phyloP scores from a whole-genome alignment of 1,139 yeast species.

The Meyerozyma guilliermondii region DNA sequence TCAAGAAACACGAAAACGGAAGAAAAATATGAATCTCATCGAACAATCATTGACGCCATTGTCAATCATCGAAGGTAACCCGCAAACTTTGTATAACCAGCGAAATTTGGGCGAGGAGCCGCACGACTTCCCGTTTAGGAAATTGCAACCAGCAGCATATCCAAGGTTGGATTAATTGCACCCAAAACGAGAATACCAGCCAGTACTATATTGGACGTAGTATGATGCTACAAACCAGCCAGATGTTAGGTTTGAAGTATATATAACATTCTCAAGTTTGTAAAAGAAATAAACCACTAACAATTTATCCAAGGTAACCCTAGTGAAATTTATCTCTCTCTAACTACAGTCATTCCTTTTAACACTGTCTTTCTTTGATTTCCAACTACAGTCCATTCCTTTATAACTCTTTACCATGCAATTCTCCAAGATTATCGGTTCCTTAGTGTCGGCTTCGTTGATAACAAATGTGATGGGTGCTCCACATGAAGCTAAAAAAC shows the following conservation, averaged over 20 bases:
- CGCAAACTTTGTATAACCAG: background rate
- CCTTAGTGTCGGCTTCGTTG: conserved; percentile 19
- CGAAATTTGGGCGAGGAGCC: background rate
- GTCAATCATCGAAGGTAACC: too few species aligned
- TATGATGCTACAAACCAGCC: conserved; percentile 3
- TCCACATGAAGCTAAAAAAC: conserved; percentile 16
- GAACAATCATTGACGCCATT: too few species aligned
- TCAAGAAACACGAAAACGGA: too few species aligned
- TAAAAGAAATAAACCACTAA: background rate
- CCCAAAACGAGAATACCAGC: conserved; percentile 11
- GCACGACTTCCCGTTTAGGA: conserved; percentile 1
- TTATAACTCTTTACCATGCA: conserved; percentile 20
- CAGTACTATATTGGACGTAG: conserved; percentile 8
- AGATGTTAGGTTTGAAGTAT: conserved; percentile 3
- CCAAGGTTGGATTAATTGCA: background rate
- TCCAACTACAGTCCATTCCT: conserved; percentile 7
- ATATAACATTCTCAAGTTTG: background rate
- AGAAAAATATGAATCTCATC: too few species aligned
- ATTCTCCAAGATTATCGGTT: conserved; percentile 23
- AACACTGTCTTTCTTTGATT: conserved; percentile 14
- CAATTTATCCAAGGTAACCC: conserved; percentile 5
- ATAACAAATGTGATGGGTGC: conserved; percentile 22
- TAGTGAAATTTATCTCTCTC: conserved; percentile 9
- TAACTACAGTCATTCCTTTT: conserved; percentile 20
- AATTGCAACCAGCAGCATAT: conserved; percentile 1